Base-by-base conservation (phyloP, 352 stramenopile species). In the Phytophthora cryptogea region DNA sequence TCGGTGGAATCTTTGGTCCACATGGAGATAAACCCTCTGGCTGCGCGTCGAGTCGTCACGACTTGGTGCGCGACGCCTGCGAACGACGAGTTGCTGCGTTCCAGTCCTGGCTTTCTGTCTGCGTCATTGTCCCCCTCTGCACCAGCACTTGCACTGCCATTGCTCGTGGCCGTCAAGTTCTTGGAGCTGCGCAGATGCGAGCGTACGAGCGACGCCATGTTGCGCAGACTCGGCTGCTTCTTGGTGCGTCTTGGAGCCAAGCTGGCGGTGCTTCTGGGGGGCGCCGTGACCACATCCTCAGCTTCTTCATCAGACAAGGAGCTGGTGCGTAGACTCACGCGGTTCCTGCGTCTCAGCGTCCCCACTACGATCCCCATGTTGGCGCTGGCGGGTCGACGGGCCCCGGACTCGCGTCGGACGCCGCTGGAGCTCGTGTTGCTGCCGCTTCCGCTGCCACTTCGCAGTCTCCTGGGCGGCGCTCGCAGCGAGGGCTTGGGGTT, bases 11-110 rank as follows among this genome's bases (percentile, higher is more conserved):
- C 72, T 40, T 74, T 81, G 31, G 70, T 70, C 85, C 85, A 94
- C 85, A 94, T 92, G 32, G 72, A 76, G 30, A 92, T 40, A 39
- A 95, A 92, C 1, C 83, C 83, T 30, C 68, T 78, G 0, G 82
- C 83, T 4, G 84, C 86, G 13, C 86, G 84, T 66, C 83, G 72
- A 2, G 84, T 75, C 23, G 76, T 80, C 57, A 95, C 83, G 13
- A 95, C 68, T 45, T 92, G 79, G 9, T 89, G 76, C 42, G 86
- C 86, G 0, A 95, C 74, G 10, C 78, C 80, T 9, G 86, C 86
- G 63, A 93, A 93, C 16, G 79, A 83, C 62, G 62, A 75, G 52
- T 75, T 72, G 45, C 66, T 74, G n/a, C 60, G 63, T 20, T 70
- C 59, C 9, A 66, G 56, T 10, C 3, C 11, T 30, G 48, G 41